These are phyloP conservation scores for Brassica hybrid DNA, from an alignment of 441 rosid genomes.

Conservation along the genomic window DNA sequence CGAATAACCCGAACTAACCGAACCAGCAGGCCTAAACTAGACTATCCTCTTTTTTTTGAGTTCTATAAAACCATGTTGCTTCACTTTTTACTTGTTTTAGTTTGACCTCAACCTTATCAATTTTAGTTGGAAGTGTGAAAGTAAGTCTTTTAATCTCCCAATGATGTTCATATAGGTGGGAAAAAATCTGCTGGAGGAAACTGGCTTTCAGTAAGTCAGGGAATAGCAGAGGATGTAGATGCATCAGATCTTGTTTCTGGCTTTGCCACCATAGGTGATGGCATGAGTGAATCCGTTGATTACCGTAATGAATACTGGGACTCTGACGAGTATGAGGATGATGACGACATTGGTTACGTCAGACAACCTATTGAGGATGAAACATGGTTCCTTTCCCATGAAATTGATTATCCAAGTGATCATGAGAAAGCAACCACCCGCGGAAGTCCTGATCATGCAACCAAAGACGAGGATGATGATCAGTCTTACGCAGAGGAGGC, in stretches of 20 bases:
- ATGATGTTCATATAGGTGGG: constrained; percentile 55
- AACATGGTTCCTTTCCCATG: no score
- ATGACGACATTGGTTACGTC: no score
- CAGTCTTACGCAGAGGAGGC: constrained; percentile 95
- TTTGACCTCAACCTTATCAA: neutral
- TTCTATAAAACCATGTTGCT: constrained; percentile 21
- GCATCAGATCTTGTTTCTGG: constrained; percentile 95
- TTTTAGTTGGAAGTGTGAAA: constrained; percentile 29
- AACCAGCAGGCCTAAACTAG: neutral
- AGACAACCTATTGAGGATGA: no score
- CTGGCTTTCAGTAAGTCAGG: constrained; percentile 98
- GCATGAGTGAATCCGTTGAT: constrained; percentile 89
- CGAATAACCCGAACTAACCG: no score
- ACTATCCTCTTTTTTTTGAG: constrained; percentile 8
- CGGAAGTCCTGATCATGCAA: constrained; percentile 79
- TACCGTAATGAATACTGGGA: constrained; percentile 88
- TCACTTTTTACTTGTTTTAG: constrained; percentile 6
- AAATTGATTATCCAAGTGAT: constrained; percentile 98
- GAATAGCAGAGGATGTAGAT: constrained; percentile 78
- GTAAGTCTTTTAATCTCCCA: constrained; percentile 21
- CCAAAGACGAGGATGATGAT: constrained; percentile 86
- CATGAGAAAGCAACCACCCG: constrained; percentile 87
- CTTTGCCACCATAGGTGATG: constrained; percentile 97
- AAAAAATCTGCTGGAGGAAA: constrained; percentile 84
- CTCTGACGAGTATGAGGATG: no score